phyloP scores from a whole-genome alignment of 345 rosid species.

The Triadica sebifera region DNA sequence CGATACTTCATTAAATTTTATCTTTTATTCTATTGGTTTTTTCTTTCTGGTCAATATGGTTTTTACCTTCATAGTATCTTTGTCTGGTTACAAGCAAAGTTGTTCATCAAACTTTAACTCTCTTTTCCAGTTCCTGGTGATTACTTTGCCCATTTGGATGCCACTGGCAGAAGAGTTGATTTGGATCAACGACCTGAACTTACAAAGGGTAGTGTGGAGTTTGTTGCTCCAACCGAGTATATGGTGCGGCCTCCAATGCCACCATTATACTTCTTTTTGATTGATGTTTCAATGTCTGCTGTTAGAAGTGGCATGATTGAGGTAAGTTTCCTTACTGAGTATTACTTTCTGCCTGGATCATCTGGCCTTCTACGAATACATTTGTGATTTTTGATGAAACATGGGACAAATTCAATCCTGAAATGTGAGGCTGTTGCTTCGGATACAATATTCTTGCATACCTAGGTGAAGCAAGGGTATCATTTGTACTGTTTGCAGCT shows the following conservation, averaged over 20 bases:
- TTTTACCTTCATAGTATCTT: not conserved
- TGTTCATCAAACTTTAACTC: conserved; percentile 19
- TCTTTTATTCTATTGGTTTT: not conserved
- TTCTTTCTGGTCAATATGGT: not conserved
- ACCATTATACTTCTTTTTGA: conserved; percentile 89
- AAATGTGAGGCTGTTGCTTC: conserved; percentile 4
- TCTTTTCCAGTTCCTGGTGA: conserved; percentile 80
- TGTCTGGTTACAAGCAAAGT: not conserved
- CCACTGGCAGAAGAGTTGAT: conserved; percentile 86
- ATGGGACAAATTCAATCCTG: not conserved
- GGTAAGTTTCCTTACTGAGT: conserved; percentile 49
- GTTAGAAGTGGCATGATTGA: conserved; percentile 91
- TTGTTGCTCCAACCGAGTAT: conserved; percentile 96
- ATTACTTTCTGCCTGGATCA: not conserved
- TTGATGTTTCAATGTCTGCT: conserved; percentile 93
- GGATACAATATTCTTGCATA: not conserved
- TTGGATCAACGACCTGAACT: conserved; percentile 96
- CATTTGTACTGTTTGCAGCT: not conserved
- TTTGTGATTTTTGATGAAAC: not conserved
- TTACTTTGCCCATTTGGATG: conserved; percentile 88
- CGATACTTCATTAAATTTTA: not conserved
- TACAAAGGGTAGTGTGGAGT: conserved; percentile 87
- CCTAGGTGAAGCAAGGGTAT: not conserved
- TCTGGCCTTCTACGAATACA: not conserved
- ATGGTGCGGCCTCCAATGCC: conserved; percentile 99